Conservation (phyloP, 805 yeast genomes). For the Saccharomycopsis sp. region DNA sequence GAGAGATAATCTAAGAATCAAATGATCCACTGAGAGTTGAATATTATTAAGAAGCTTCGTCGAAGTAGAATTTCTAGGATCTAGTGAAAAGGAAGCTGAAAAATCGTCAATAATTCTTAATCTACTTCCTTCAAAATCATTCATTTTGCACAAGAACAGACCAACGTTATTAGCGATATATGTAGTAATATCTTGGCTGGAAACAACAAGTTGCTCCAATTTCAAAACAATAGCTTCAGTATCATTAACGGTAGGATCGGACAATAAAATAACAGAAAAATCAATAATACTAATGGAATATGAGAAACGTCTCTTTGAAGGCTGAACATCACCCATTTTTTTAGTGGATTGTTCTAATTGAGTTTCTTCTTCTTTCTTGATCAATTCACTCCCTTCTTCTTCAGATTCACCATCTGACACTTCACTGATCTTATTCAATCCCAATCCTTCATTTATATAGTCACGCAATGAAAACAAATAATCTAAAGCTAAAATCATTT, state of each 20-base stretch:
- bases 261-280: constrained; percentile 68
- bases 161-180: constrained; percentile 72
- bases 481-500: constrained; percentile 73
- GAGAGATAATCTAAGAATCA: constrained; percentile 71
- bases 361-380: constrained; percentile 12
- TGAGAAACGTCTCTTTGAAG: constrained; percentile 27
- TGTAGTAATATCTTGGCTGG: constrained; percentile 57
- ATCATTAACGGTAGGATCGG: constrained; percentile 57
- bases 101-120: constrained; percentile 83
- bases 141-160: constrained; percentile 75
- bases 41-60: constrained; percentile 51
- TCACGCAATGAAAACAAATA: constrained; percentile 67
- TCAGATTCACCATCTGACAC: constrained; percentile 23
- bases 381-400: constrained; percentile 4
- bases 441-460: constrained; percentile 44
- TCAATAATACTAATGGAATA: constrained; percentile 62
- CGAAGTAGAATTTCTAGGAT: constrained; percentile 53
- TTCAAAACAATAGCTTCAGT: constrained; percentile 89
- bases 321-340: not conserved
- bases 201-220: constrained; percentile 63
- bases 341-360: constrained; percentile 8
- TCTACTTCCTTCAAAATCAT: constrained; percentile 45
- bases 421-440: constrained; percentile 13
- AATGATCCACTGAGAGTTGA: constrained; percentile 66
- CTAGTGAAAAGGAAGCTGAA: constrained; percentile 64